Percentiles rank a stretch among this genome's conserved stretches.
Conservation (phyloP, 441 rosid genomes). For the Pelargonium exstipulatum region DNA sequence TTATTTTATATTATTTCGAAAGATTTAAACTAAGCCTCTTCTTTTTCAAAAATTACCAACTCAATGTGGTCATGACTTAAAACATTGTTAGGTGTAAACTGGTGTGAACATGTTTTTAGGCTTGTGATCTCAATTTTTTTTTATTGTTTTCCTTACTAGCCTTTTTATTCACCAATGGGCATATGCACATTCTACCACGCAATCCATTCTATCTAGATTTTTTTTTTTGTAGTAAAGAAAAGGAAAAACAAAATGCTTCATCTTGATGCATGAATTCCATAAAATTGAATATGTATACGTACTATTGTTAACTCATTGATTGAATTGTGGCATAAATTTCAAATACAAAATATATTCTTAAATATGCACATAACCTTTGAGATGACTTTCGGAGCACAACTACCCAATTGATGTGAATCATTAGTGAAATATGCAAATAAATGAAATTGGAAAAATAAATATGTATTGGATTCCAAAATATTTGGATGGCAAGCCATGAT, state of each 20-base stretch:
- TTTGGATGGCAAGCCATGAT: conserved; percentile 7
- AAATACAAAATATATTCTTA: background rate
- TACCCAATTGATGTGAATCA: background rate
- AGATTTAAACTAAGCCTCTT: background rate
- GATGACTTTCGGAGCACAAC: background rate
- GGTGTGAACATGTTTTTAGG: conserved; percentile 1
- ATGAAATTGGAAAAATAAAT: background rate
- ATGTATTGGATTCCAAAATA: background rate
- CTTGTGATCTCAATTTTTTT: background rate
- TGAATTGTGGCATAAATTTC: background rate
- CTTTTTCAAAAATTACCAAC: background rate
- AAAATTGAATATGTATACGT: no score
- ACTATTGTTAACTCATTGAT: no score
- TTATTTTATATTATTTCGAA: background rate
- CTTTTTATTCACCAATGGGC: background rate
- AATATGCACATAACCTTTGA: background rate
- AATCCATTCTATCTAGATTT: no score
- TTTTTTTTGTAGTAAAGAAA: no score
- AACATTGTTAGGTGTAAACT: background rate
- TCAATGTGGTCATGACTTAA: background rate
- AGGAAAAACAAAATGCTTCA: no score
- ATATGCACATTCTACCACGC: background rate
- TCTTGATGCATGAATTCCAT: no score
- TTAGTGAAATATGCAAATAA: background rate
- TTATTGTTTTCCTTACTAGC: background rate